A percentile compares a stretch with the other conserved stretches of the same genome.
These are phyloP conservation scores for Cercospora sojina DNA, from an alignment of 2,329 filamentous ascomycete genomes.

Conservation along the genomic window DNA sequence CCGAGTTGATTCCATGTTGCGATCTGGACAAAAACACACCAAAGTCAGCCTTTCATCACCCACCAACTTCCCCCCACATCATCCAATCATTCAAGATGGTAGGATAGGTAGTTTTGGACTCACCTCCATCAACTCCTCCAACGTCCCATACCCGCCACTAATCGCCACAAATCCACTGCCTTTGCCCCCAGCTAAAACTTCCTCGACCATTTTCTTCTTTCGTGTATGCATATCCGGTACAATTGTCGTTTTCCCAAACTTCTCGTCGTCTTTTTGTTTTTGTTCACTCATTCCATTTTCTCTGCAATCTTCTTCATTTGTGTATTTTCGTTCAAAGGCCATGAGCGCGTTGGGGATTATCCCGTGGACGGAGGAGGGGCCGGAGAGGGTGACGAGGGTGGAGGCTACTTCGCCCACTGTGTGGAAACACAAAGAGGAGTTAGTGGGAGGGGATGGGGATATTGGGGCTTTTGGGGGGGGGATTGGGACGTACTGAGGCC, in stretches of 20 bases:
- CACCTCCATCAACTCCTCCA: constrained; percentile 92
- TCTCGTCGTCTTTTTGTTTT: constrained; percentile 57
- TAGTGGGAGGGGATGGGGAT: too few relatives aligned
- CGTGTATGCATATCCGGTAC: constrained; percentile 95
- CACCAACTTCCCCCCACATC: too few relatives aligned
- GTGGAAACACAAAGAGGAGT: too few relatives aligned
- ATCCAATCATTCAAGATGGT: too few relatives aligned
- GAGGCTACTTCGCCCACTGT: constrained; percentile 83
- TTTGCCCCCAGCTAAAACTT: constrained; percentile 76
- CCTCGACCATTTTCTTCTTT: constrained; percentile 88
- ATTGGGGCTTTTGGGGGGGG: too few relatives aligned
- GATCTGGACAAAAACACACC: too few relatives aligned
- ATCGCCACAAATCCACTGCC: constrained; percentile 89
- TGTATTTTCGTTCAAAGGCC: constrained; percentile 16
- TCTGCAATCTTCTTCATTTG: constrained; percentile 40
- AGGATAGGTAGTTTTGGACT: neutral
- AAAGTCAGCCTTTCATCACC: neutral
- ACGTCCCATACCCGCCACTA: constrained; percentile 85
- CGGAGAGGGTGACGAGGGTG: constrained; percentile 77
- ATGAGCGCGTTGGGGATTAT: constrained; percentile 88
- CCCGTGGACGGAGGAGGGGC: constrained; percentile 79
- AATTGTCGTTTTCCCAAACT: constrained; percentile 83
- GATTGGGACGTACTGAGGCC: constrained; percentile 60
- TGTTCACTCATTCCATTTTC: constrained; percentile 34
- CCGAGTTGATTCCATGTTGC: constrained; percentile 92